phyloP scores from a whole-genome alignment of 106 monocot genomes.

The Agapanthus africanus region DNA sequence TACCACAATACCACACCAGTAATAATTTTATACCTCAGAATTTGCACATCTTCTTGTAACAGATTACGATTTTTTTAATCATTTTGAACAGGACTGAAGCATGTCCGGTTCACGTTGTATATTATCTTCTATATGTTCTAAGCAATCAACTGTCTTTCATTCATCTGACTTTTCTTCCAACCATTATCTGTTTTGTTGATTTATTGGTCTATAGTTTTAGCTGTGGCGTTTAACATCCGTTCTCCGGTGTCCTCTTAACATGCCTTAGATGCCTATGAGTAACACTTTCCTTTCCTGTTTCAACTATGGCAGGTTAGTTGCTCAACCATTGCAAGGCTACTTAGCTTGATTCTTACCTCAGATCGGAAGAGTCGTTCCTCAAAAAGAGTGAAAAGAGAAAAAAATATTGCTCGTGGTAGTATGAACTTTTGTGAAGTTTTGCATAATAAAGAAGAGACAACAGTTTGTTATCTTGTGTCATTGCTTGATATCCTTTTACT shows the following conservation, averaged over 20 bases:
- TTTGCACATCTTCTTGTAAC: background rate
- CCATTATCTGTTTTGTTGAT: background rate
- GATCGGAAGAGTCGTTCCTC: constrained; percentile 13
- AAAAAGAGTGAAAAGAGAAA: constrained; percentile 43
- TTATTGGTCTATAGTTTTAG: background rate
- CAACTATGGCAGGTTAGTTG: constrained; percentile 43
- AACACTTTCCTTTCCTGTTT: background rate
- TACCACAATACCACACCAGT: background rate
- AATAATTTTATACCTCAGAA: background rate
- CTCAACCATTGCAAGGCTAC: constrained; percentile 34
- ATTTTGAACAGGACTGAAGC: background rate
- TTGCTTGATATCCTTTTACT: constrained; percentile 72
- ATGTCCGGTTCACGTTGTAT: no score
- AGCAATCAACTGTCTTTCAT: background rate
- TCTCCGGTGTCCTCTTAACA: background rate
- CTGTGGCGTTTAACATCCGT: background rate
- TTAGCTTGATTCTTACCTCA: constrained; percentile 31
- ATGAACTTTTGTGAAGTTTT: constrained; percentile 12
- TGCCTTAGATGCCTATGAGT: background rate
- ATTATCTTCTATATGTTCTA: background rate
- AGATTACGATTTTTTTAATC: background rate
- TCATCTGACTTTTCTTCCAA: background rate
- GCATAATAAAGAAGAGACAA: constrained; percentile 18
- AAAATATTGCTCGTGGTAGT: constrained; percentile 2
- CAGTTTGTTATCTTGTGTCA: constrained; percentile 41